Percentiles rank a stretch among this genome's conserved stretches.
Conservation (phyloP, 2,329 filamentous ascomycete species). For the Venturia carpophila region DNA sequence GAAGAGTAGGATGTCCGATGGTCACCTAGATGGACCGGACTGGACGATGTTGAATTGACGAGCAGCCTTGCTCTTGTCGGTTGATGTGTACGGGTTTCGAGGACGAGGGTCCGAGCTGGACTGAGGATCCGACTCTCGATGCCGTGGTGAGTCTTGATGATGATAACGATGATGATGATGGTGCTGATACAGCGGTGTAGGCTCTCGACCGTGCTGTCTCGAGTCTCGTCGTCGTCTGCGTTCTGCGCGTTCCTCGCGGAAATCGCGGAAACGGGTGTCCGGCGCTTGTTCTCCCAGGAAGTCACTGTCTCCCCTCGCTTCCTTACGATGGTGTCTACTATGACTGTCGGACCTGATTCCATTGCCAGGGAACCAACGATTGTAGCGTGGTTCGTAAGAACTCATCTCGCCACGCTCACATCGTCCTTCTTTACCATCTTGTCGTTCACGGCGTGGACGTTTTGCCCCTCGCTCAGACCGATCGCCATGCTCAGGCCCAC, state of each 20-base stretch:
- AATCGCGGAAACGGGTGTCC: not conserved
- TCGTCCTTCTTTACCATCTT: not conserved
- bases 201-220: not conserved
- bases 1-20: not conserved
- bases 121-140: not conserved
- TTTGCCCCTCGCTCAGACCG: not conserved
- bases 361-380: not conserved
- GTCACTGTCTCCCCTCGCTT: not conserved
- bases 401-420: not conserved
- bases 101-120: too few species aligned
- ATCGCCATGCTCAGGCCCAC: not conserved
- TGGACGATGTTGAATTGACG: too few species aligned
- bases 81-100: too few species aligned
- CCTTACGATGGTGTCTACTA: not conserved
- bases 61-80: too few species aligned
- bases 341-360: not conserved
- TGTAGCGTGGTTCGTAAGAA: not conserved
- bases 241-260: not conserved
- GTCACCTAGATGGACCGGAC: not conserved
- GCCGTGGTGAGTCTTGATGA: not conserved
- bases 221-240: not conserved
- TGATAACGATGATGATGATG: too few species aligned
- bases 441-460: not conserved
- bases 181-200: not conserved
- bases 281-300: not conserved